phyloP scores from a whole-genome alignment of 1,284 basidiomycete species.

The Sphagnurus paluster region DNA sequence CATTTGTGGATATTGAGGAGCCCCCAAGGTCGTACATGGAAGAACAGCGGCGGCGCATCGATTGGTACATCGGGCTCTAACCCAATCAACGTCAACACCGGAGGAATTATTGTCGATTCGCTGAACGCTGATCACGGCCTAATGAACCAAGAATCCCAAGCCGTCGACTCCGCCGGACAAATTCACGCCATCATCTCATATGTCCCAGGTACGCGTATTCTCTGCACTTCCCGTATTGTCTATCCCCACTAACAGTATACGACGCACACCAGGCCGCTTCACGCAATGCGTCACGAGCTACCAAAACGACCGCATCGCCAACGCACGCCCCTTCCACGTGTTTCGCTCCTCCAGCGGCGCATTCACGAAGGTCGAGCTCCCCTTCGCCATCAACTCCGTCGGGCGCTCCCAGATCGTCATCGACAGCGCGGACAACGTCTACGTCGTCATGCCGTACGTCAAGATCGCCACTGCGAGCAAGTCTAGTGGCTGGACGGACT shows the following conservation, averaged over 20 bases:
- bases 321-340: slow-evolving; percentile 40
- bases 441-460: slow-evolving; percentile 41
- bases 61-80: slow-evolving; percentile 39
- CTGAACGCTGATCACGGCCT: slow-evolving; percentile 42
- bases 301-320: slow-evolving; percentile 31
- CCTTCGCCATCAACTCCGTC: slow-evolving; percentile 38
- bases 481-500: slow-evolving; percentile 41
- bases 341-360: slow-evolving; percentile 36
- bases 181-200: slow-evolving; percentile 45
- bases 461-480: slow-evolving; percentile 42
- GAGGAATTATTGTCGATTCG: slow-evolving; percentile 41
- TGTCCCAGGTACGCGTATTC: slow-evolving; percentile 37
- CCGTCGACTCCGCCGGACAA: slow-evolving; percentile 39
- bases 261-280: slow-evolving; percentile 33
- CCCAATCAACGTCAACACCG: slow-evolving; percentile 40
- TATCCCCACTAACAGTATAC: neutral
- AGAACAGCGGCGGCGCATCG: slow-evolving; percentile 34
- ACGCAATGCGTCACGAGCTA: slow-evolving; percentile 43
- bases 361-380: slow-evolving; percentile 44
- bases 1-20: neutral
- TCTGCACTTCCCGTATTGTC: neutral
- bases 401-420: slow-evolving; percentile 45
- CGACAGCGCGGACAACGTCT: slow-evolving; percentile 38
- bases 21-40: slow-evolving; percentile 39
- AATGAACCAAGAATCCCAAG: slow-evolving; percentile 48